Evolutionary conservation across 1,284 basidiomycete genomes (phyloP), one percentile per base, ranked within the genome.

Genomic region (Leccinum subrobustum): DNA sequence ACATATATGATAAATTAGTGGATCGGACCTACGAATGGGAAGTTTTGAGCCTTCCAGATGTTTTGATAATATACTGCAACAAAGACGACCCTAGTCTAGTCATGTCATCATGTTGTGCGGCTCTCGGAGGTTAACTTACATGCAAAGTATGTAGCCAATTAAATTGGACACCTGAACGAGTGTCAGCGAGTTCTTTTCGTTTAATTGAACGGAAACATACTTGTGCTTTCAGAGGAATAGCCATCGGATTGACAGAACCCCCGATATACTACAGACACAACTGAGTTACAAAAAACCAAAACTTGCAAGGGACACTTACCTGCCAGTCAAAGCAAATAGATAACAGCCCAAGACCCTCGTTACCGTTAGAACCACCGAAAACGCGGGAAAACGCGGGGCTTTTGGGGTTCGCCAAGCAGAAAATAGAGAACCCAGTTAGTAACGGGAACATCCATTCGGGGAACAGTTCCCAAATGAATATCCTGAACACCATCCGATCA

Each of bases 241-340:
- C 65, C 71, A 82, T 73, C 3, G 81, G 81, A 58, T 83, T 83
- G 23, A 68, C 57, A 53, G 75, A 73, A 60, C 60, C 78, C 60
- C 64, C 79, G 67, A 85, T 81, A 75, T 73, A 85, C 75, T 73
- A 73, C 61, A 7, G 70, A 74, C 9, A 44, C 12, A 16, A 16
- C 8, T 63, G 3, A 7, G 35, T 47, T 23, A 47, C 9, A 50
- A 31, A 16, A 54, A 29, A 27, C 27, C 33, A 6, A 35, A 50
- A 27, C 7, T 11, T 33, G 4, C 3, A 18, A n/a, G 4, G 4
- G 20, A 31, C 4, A 18, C 60, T 58, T 44, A 65, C 72, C 68
- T 73, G 79, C 84, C 86, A 88, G 68, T 87, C 85, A 56, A 87
- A 79, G 65, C 79, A 83, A 63, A 85, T 67, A 4, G 80, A 77